A percentile compares a stretch with the other conserved stretches of the same genome.
Conservation (phyloP, 2,329 filamentous ascomycete genomes). For the Diaporthe ampelina region DNA sequence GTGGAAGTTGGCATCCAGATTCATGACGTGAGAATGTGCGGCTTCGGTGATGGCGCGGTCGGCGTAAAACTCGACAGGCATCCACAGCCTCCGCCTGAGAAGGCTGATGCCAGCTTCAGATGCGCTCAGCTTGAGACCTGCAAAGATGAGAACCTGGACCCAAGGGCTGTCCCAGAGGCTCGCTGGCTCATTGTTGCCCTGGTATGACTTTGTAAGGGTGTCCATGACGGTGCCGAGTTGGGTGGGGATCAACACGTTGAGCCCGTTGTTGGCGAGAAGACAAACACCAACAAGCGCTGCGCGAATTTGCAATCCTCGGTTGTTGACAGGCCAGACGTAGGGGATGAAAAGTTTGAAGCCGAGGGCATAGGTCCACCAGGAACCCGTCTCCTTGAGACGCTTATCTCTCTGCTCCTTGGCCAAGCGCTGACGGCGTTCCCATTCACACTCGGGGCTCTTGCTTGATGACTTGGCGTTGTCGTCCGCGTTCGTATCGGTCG, state of each 20-base stretch:
- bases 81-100: conserved; percentile 68
- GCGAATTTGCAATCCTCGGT: conserved; percentile 75
- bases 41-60: conserved; percentile 66
- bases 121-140: conserved; percentile 63
- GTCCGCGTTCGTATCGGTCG: conserved; percentile 31
- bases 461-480: conserved; percentile 45
- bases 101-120: conserved; percentile 69
- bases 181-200: background rate
- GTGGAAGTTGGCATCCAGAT: conserved; percentile 73
- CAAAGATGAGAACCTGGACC: conserved; percentile 66
- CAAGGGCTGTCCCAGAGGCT: conserved; percentile 53
- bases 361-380: conserved; percentile 82
- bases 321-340: conserved; percentile 81
- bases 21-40: conserved; percentile 71
- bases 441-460: conserved; percentile 65
- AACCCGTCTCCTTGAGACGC: conserved; percentile 79
- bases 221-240: conserved; percentile 86
- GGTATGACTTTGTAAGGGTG: conserved; percentile 63
- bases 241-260: conserved; percentile 84
- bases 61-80: conserved; percentile 71
- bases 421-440: conserved; percentile 66
- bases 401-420: conserved; percentile 74
- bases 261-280: conserved; percentile 76
- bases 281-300: conserved; percentile 76
- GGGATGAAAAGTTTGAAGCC: conserved; percentile 84